Evolutionary conservation across 2,329 filamentous ascomycete genomes (phyloP), one percentile per base, ranked within the genome.

Genomic region (Colletotrichum musicola): DNA sequence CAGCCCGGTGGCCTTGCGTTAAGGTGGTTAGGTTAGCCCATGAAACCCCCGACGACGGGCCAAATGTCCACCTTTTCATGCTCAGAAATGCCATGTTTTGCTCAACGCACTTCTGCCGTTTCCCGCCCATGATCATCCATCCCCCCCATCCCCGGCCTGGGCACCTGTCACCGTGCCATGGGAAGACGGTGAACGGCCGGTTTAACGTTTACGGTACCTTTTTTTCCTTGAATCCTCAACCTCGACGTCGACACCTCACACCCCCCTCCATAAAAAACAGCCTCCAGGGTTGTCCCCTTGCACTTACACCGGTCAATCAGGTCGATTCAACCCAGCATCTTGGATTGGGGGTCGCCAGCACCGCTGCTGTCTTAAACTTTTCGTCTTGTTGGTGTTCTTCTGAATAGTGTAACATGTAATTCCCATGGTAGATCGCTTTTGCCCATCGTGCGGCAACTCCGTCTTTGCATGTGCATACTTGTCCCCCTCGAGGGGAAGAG

Each of bases 21-120:
- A 35, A 35, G 30, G 30, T 35, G 30, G 30, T 35, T 35, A 9
- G 30, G 30, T 35, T 35, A 35, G 30, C 30, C 30, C 30, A 35
- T 35, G 30, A 35, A 35, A 35, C 30, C 30, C 6, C 30, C 30
- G 22, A 25, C 22, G 22, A 25, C 18, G 22, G 22, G 10, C 20
- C 22, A 62, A 54, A 54, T 62, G 25, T 54, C 59, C 59, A 62
- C 59, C 59, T 44, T 54, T 53, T 5, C 42, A 44, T 57, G 30
- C 53, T 35, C 40, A 38, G 30, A 59, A 65, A 65, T 68, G 49
- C 65, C 65, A 68, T 68, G 54, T 68, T 65, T 68, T 55, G 22
- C 62, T 51, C 49, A n/a, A 65, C 53, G 65, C 61, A 58, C 42
- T 65, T 68, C 44, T 44, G 27, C 47, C 62, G 20, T 50, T 62